Evolutionary conservation across 176 grass and related monocot species (phyloP).

Genomic region (Phoenix roebelenii): DNA sequence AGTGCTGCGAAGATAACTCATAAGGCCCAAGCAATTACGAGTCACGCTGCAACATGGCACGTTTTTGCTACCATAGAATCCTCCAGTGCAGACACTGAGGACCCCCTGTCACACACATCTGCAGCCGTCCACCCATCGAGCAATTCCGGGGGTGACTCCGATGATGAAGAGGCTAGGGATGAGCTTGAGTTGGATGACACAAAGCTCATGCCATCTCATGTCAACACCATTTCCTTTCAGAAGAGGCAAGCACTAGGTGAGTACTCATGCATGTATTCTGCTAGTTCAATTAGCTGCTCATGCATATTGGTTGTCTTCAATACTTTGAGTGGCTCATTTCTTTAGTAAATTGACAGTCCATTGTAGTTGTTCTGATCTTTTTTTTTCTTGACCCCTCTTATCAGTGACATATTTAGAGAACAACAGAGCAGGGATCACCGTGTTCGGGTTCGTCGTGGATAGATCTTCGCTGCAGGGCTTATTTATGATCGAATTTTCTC

Average conservation of each 20-base stretch:
- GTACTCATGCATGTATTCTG: too few relatives aligned
- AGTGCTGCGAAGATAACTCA: slow-evolving; percentile 11
- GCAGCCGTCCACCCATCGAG: too few relatives aligned
- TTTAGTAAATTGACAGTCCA: too few relatives aligned
- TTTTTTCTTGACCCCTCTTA: too few relatives aligned
- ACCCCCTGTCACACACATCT: too few relatives aligned
- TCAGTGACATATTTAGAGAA: slow-evolving; percentile 22
- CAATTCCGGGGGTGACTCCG: neutral
- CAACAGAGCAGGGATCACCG: slow-evolving; percentile 16
- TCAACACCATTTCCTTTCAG: too few relatives aligned
- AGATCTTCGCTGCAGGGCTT: slow-evolving; percentile 5
- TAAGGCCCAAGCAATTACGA: slow-evolving; percentile 9
- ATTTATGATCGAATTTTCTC: slow-evolving; percentile 9
- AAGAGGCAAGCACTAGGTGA: too few relatives aligned
- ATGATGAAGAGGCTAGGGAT: neutral
- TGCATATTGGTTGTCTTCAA: too few relatives aligned
- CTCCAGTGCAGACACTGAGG: neutral
- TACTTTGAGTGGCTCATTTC: too few relatives aligned
- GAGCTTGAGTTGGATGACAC: neutral
- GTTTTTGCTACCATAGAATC: slow-evolving; percentile 6
- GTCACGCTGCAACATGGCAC: slow-evolving; percentile 12
- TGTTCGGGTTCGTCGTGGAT: slow-evolving; percentile 14
- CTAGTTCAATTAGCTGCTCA: too few relatives aligned
- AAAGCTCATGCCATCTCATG: neutral
- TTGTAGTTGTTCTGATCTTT: too few relatives aligned